Conservation (phyloP, 176 grass and related monocot species). For the Avena eriantha region DNA sequence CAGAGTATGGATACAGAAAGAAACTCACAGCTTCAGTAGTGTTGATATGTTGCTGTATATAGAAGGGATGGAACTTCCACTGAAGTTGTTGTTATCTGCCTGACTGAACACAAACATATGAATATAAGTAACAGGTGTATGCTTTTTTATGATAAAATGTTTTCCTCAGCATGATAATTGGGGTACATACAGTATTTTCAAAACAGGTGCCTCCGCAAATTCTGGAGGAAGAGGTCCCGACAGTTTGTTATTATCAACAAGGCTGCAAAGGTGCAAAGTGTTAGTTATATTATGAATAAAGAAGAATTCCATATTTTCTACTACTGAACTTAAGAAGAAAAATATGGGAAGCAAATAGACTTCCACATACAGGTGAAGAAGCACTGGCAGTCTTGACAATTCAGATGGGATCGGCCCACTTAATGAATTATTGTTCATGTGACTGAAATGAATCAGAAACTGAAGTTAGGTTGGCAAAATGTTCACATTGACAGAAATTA, state of each 20-base stretch:
- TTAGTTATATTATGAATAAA: slow-evolving; percentile 18
- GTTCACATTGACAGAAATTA: slow-evolving; percentile 18
- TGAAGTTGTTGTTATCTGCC: slow-evolving; percentile 95
- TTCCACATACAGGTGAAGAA: slow-evolving; percentile 92
- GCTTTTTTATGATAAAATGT: slow-evolving; percentile 22
- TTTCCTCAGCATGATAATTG: slow-evolving; percentile 32
- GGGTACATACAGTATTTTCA: slow-evolving; percentile 83
- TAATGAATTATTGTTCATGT: slow-evolving; percentile 99
- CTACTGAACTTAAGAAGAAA: slow-evolving; percentile 12
- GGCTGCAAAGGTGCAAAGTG: slow-evolving; percentile 59
- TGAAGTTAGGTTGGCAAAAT: slow-evolving; percentile 41
- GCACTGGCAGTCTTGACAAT: slow-evolving; percentile 64
- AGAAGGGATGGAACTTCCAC: slow-evolving; percentile 77
- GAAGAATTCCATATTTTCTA: slow-evolving; percentile 11
- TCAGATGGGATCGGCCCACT: slow-evolving; percentile 81
- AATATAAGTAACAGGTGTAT: slow-evolving; percentile 40
- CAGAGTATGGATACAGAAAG: slow-evolving; percentile 19
- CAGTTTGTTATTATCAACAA: slow-evolving; percentile 82
- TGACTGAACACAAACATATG: slow-evolving; percentile 65
- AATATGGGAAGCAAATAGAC: slow-evolving; percentile 30
- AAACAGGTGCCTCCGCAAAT: slow-evolving; percentile 49
- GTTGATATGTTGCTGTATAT: slow-evolving; percentile 71
- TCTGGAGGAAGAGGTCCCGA: slow-evolving; percentile 75
- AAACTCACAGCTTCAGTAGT: slow-evolving; percentile 87
- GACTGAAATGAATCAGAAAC: slow-evolving; percentile 58